Percentiles rank a stretch among this genome's conserved stretches.
Evolutionary conservation across 78 protist genomes (phyloP).

Genomic region (Dictyostelium citrinum): DNA sequence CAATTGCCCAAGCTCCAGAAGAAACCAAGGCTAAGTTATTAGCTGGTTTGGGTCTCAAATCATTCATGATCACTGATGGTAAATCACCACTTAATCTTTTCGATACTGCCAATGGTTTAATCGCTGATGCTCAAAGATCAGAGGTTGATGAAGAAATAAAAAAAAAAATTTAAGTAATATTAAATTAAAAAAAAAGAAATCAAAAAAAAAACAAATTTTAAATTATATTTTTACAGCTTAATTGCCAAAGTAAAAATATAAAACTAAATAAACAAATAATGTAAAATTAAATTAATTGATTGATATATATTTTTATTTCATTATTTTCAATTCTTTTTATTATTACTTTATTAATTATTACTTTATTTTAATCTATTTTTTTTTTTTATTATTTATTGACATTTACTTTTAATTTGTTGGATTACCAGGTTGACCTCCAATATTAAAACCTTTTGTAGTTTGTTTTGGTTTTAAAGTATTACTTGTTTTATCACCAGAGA

Average conservation of each 20-base stretch:
- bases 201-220: background rate
- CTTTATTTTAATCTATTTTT: background rate
- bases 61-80: constrained; percentile 89
- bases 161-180: background rate
- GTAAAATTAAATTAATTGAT: background rate
- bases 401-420: background rate
- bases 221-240: background rate
- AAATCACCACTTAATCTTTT: constrained; percentile 86
- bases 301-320: too few species aligned
- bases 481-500: background rate
- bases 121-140: background rate
- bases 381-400: background rate
- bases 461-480: constrained; percentile 1
- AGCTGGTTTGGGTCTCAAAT: constrained; percentile 79
- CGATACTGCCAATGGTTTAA: constrained; percentile 76
- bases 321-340: too few species aligned
- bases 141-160: background rate
- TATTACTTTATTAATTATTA: background rate
- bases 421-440: background rate
- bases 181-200: background rate
- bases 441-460: constrained; percentile 19
- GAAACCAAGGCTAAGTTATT: constrained; percentile 88
- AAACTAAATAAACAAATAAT: background rate
- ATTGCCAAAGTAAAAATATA: background rate
- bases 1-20: constrained; percentile 90